These are phyloP conservation scores for Nemania sp. DNA, from an alignment of 2,329 filamentous ascomycete species.

Conservation along the genomic window DNA sequence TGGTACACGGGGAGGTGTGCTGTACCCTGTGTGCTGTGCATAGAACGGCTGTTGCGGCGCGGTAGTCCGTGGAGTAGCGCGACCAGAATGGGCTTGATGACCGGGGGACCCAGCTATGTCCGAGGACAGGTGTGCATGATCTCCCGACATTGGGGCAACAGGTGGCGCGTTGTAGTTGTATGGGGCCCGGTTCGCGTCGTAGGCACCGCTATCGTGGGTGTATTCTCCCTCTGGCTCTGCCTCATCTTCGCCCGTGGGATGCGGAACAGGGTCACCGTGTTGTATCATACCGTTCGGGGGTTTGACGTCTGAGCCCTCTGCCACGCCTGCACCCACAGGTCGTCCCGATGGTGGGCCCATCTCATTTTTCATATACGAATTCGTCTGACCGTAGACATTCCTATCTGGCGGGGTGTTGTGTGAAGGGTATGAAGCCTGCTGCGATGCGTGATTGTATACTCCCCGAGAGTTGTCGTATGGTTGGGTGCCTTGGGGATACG, in stretches of 20 bases:
- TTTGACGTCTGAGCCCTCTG: constrained; percentile 68
- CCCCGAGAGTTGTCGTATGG: constrained; percentile 76
- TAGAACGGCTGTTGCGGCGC: constrained; percentile 75
- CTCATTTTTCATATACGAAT: constrained; percentile 77
- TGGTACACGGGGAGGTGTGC: constrained; percentile 72
- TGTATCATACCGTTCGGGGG: constrained; percentile 68
- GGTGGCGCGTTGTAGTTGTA: constrained; percentile 78
- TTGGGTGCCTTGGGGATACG: constrained; percentile 70
- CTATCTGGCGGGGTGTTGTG: constrained; percentile 62
- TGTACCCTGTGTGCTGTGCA: constrained; percentile 68
- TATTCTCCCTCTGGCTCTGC: constrained; percentile 81
- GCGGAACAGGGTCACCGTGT: constrained; percentile 56
- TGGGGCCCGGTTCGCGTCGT: constrained; percentile 70
- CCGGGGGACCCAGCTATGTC: constrained; percentile 82
- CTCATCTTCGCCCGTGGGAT: constrained; percentile 64
- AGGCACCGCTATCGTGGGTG: constrained; percentile 77
- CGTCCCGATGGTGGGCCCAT: constrained; percentile 81
- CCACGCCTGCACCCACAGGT: constrained; percentile 58
- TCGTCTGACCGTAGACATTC: constrained; percentile 67
- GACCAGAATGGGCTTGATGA: constrained; percentile 78
- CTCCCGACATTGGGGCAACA: constrained; percentile 67
- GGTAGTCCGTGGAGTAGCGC: constrained; percentile 82
- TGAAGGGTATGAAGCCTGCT: constrained; percentile 72
- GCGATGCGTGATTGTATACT: constrained; percentile 70
- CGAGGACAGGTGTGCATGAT: constrained; percentile 75